Evolutionary conservation across 2,329 filamentous ascomycete genomes (phyloP).

Genomic region (Orbilia blumenaviensis): DNA sequence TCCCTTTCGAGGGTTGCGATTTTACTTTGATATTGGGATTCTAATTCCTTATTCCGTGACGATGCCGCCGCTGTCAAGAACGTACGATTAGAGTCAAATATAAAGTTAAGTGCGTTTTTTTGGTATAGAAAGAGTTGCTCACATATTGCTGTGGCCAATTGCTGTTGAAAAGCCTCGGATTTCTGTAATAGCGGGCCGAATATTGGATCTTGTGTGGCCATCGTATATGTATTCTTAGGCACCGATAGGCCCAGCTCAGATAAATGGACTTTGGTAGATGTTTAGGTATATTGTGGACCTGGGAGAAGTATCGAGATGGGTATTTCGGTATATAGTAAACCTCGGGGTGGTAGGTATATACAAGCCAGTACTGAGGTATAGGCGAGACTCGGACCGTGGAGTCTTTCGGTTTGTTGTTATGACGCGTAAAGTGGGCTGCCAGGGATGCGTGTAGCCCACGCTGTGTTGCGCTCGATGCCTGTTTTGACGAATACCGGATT

Average conservation of each 20-base stretch:
- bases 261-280: background rate
- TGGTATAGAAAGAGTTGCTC: background rate
- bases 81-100: background rate
- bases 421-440: conserved; percentile 3
- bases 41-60: conserved; percentile 1
- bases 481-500: conserved; percentile 10
- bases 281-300: background rate
- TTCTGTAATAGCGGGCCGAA: background rate
- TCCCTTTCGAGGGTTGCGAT: background rate
- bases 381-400: background rate
- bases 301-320: background rate
- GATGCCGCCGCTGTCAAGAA: background rate
- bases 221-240: background rate
- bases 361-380: background rate
- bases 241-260: background rate
- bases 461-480: background rate
- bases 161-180: conserved; percentile 14
- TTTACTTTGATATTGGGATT: background rate
- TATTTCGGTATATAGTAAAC: background rate
- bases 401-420: background rate
- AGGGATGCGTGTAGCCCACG: background rate
- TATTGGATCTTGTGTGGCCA: background rate
- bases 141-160: conserved; percentile 11
- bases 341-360: background rate
- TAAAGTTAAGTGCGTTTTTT: background rate